Conservation (phyloP, 2,329 filamentous ascomycete genomes). For the Neonectria coccinea region DNA sequence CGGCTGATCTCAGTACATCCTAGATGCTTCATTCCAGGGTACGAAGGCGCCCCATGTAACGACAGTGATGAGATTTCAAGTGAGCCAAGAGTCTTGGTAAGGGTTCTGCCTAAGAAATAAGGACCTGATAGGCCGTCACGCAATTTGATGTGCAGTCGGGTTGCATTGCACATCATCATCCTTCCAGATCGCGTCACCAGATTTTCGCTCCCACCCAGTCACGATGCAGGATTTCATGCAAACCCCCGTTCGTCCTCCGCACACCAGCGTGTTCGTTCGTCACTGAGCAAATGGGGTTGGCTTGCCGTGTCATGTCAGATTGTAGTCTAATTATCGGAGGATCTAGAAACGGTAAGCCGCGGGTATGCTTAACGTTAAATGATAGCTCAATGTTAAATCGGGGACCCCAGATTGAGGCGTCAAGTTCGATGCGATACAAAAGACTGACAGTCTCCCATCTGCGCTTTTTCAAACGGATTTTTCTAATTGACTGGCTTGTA, state of each 20-base stretch:
- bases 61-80: conserved; percentile 11
- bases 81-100: conserved; percentile 8
- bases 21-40: not conserved
- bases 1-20: conserved; percentile 3
- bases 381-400: not conserved
- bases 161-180: conserved; percentile 24
- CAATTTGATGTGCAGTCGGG: conserved; percentile 6
- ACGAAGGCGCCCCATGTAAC: conserved; percentile 1
- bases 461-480: not conserved
- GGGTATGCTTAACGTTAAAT: not conserved
- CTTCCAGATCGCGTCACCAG: conserved; percentile 19
- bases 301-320: not conserved
- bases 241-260: not conserved
- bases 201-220: not conserved
- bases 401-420: not conserved
- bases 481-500: too few relatives aligned
- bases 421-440: not conserved
- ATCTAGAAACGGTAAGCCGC: not conserved
- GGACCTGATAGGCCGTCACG: conserved; percentile 18
- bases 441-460: not conserved
- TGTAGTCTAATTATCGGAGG: not conserved
- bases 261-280: not conserved
- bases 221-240: not conserved
- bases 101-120: conserved; percentile 1
- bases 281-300: not conserved